These are phyloP conservation scores for Graphilbum fragrans DNA, from an alignment of 2,329 filamentous ascomycete species.

Conservation along the genomic window DNA sequence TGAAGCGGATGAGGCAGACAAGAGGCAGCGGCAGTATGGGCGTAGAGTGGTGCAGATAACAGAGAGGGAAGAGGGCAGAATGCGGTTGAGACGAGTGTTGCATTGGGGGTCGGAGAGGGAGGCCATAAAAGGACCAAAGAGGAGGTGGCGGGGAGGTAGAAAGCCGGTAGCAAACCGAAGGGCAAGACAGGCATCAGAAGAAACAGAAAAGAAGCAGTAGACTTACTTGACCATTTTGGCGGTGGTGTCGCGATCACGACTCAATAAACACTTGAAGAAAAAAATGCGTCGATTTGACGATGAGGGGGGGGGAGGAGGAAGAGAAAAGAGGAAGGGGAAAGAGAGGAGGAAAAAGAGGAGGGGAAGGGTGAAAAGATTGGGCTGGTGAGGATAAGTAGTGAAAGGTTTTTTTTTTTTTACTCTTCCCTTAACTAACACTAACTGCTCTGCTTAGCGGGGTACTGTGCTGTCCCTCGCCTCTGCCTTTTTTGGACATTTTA, in stretches of 20 bases:
- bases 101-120: too few species aligned
- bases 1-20: too few species aligned
- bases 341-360: neutral
- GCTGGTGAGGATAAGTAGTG: conserved; percentile 7
- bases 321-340: conserved; percentile 2
- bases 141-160: neutral
- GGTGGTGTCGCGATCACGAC: conserved; percentile 41
- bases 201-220: neutral
- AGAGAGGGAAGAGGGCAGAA: conserved; percentile 1
- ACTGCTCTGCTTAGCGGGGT: conserved; percentile 7
- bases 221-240: conserved; percentile 99
- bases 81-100: too few species aligned
- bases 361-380: conserved; percentile 1
- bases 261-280: conserved; percentile 10
- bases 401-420: conserved; percentile 9
- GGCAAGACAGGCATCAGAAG: neutral
- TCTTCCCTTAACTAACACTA: neutral
- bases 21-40: conserved; percentile 17
- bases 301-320: conserved; percentile 3
- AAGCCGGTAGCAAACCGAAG: neutral
- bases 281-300: neutral
- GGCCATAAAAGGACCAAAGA: neutral
- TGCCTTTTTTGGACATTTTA: conserved; percentile 1
- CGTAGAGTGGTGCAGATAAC: neutral
- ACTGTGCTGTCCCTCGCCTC: neutral